Percentiles rank a stretch among this genome's conserved stretches.
Conservation (phyloP, 345 rosid species). For the Capsella bursapastoris region DNA sequence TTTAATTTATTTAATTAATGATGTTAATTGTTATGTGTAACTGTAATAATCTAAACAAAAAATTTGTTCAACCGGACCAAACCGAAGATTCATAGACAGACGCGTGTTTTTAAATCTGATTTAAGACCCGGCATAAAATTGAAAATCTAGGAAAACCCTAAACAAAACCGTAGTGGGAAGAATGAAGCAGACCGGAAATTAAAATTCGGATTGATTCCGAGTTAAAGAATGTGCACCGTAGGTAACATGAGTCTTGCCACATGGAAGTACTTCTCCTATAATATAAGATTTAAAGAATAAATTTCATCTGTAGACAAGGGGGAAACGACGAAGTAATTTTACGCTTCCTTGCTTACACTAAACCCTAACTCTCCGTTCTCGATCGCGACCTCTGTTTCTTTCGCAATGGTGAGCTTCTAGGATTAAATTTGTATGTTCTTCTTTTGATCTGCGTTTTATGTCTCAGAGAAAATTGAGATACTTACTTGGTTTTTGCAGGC, state of each 20-base stretch:
- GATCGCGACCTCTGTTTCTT: slow-evolving; percentile 28
- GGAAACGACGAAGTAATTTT: slow-evolving; percentile 1
- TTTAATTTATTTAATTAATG: not conserved
- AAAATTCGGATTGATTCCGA: not conserved
- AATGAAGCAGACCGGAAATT: not conserved
- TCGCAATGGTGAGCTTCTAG: slow-evolving; percentile 37
- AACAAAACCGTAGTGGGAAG: slow-evolving; percentile 4
- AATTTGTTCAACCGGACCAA: not conserved
- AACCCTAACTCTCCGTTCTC: slow-evolving; percentile 39
- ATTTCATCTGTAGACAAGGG: slow-evolving; percentile 24
- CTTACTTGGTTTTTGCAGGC: slow-evolving; percentile 51
- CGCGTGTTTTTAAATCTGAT: too few species aligned
- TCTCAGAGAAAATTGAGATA: not conserved
- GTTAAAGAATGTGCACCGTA: slow-evolving; percentile 14
- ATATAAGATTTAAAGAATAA: slow-evolving; percentile 16
- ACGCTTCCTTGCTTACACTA: slow-evolving; percentile 25
- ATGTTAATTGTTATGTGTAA: not conserved
- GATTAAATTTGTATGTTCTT: not conserved
- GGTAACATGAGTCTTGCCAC: slow-evolving; percentile 29
- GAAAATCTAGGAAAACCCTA: not conserved
- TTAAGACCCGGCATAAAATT: not conserved
- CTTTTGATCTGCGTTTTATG: slow-evolving; percentile 8
- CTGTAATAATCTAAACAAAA: not conserved
- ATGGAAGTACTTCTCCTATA: not conserved
- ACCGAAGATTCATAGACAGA: not conserved